These are phyloP conservation scores for Pogostemon cablin DNA, from an alignment of 257 asterid genomes.

Conservation along the genomic window DNA sequence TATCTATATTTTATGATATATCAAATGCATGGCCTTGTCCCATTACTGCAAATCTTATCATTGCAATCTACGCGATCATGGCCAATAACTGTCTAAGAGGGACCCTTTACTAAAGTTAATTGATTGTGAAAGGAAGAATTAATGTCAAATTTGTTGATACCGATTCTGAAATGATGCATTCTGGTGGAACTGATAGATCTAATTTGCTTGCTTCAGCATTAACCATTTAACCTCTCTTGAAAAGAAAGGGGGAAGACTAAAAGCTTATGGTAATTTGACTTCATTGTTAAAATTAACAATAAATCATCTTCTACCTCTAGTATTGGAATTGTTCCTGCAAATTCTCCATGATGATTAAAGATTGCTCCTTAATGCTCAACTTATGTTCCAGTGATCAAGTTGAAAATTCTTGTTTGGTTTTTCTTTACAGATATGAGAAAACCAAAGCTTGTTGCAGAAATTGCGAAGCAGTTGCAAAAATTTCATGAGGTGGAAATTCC, in stretches of 20 bases:
- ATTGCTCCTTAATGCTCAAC: too few species aligned
- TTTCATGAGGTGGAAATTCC: conserved; percentile 93
- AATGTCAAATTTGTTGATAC: not conserved
- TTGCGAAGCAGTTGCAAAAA: conserved; percentile 77
- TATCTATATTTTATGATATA: not conserved
- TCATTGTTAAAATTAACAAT: not conserved
- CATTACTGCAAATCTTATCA: not conserved
- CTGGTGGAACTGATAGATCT: too few species aligned
- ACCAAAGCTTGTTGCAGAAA: conserved; percentile 77
- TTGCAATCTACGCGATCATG: not conserved
- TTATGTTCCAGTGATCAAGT: conserved; percentile 6
- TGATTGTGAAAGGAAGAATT: not conserved
- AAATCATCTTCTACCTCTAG: not conserved
- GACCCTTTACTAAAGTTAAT: not conserved
- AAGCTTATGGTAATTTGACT: too few species aligned
- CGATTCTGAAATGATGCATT: not conserved
- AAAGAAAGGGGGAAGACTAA: too few species aligned
- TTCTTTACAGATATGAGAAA: conserved; percentile 70
- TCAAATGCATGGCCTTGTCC: conserved; percentile 3
- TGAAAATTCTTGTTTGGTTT: not conserved
- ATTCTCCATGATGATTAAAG: too few species aligned
- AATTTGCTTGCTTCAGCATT: too few species aligned
- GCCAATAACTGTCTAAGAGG: not conserved
- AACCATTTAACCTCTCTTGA: too few species aligned
- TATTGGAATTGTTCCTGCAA: conserved; percentile 4